Evolutionary conservation across 1,139 yeast species (phyloP).

Genomic region (Debaryomyces singareniensis): DNA sequence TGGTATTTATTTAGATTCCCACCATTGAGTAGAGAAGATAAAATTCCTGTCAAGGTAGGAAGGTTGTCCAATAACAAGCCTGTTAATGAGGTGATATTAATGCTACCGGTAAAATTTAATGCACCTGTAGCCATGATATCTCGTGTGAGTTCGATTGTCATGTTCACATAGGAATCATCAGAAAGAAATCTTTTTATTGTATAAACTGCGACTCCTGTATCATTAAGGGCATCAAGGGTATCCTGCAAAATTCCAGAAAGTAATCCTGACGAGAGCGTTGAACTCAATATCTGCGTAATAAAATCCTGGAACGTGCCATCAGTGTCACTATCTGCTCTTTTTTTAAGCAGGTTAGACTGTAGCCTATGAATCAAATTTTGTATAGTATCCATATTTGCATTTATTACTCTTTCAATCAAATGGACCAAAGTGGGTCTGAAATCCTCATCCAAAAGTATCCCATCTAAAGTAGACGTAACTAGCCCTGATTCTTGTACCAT

Average conservation of each 20-base stretch:
- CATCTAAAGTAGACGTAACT: constrained; percentile 26
- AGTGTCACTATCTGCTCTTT: constrained; percentile 11
- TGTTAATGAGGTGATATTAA: constrained; percentile 25
- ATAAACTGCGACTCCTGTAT: constrained; percentile 38
- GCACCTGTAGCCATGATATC: constrained; percentile 24
- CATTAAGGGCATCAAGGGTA: constrained; percentile 34
- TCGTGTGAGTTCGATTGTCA: constrained; percentile 25
- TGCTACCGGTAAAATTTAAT: constrained; percentile 14
- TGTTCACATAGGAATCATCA: constrained; percentile 29
- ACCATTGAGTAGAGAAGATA: background rate
- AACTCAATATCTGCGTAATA: constrained; percentile 20
- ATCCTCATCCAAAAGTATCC: constrained; percentile 28
- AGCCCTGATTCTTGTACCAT: constrained; percentile 30
- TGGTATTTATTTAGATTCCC: constrained; percentile 6
- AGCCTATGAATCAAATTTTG: constrained; percentile 9
- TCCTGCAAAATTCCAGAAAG: constrained; percentile 21
- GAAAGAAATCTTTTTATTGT: constrained; percentile 30
- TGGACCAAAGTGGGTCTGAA: constrained; percentile 33
- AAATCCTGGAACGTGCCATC: constrained; percentile 22
- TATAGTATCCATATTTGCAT: constrained; percentile 23
- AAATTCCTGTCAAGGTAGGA: constrained; percentile 12
- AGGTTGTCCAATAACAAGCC: constrained; percentile 22
- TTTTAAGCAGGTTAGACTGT: constrained; percentile 18
- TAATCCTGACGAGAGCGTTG: constrained; percentile 16
- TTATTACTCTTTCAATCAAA: constrained; percentile 25